A percentile compares a stretch with the other conserved stretches of the same genome.
Evolutionary conservation across 2,329 filamentous ascomycete genomes (phyloP).

Genomic region (Coniochaeta ligniaria): DNA sequence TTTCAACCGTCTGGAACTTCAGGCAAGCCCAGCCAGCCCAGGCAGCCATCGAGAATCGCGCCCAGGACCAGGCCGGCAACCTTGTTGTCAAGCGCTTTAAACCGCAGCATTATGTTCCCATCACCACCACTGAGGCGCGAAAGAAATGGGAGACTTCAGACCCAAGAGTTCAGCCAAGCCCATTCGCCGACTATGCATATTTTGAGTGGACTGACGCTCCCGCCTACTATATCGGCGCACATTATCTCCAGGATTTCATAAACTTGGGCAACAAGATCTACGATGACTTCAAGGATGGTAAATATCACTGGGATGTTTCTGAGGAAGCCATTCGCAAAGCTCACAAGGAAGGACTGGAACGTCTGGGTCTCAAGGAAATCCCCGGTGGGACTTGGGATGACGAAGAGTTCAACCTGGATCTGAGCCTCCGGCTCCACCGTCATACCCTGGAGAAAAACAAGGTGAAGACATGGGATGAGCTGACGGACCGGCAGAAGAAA

Average conservation of each 20-base stretch:
- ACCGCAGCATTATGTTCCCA: conserved; percentile 7
- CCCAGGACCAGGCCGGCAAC: conserved; percentile 1
- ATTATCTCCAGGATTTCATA: conserved; percentile 8
- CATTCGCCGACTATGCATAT: conserved; percentile 1
- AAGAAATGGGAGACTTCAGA: not conserved
- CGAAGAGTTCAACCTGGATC: not conserved
- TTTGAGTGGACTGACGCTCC: conserved; percentile 16
- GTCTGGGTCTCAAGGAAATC: not conserved
- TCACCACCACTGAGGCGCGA: not conserved
- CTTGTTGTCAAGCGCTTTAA: conserved; percentile 17
- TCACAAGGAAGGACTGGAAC: conserved; percentile 3
- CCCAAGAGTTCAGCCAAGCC: not conserved
- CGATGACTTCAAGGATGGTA: conserved; percentile 6
- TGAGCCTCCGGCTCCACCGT: not conserved
- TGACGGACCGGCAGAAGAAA: not conserved
- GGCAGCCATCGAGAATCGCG: conserved; percentile 9
- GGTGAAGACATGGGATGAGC: not conserved
- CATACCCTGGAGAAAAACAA: not conserved
- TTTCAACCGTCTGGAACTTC: not conserved
- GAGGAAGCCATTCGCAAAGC: conserved; percentile 6
- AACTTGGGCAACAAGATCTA: conserved; percentile 11
- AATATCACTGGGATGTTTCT: not conserved
- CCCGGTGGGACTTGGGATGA: not conserved
- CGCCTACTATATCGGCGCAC: conserved; percentile 13
- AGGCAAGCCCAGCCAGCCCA: not conserved